phyloP scores from a whole-genome alignment of 768 basidiomycete species.

The Hygrocybe punicea region DNA sequence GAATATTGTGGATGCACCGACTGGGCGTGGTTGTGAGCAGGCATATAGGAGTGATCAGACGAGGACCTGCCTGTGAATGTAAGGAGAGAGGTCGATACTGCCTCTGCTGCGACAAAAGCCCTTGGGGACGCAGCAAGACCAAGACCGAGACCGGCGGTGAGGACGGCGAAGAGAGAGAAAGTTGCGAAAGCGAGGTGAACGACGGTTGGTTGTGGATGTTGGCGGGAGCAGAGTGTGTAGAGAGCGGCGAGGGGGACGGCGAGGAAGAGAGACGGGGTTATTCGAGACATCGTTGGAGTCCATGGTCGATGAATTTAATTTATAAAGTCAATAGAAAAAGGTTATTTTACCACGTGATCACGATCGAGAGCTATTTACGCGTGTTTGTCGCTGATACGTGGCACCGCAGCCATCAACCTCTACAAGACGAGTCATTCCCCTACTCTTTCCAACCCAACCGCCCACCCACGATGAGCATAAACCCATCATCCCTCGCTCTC shows the following conservation, averaged over 20 bases:
- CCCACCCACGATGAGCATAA: constrained; percentile 13
- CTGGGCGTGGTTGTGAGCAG: constrained; percentile 1
- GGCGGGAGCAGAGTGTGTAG: constrained; percentile 11
- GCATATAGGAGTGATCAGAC: constrained; percentile 2
- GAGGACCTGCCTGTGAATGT: constrained; percentile 11
- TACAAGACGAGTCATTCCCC: background rate
- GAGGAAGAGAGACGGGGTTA: too few relatives aligned
- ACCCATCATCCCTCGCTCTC: constrained; percentile 34
- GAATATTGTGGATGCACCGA: background rate
- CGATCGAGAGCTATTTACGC: background rate
- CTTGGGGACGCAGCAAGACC: background rate
- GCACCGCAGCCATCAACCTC: background rate
- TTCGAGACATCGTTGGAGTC: too few relatives aligned
- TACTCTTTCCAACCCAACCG: background rate
- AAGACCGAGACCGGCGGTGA: constrained; percentile 11
- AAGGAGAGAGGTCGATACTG: constrained; percentile 8
- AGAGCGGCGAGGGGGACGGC: constrained; percentile 16
- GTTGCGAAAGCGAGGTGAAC: constrained; percentile 11
- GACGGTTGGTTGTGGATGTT: constrained; percentile 6
- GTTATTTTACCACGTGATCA: background rate
- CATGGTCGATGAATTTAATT: too few relatives aligned
- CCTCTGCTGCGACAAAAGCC: constrained; percentile 5
- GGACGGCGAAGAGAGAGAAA: constrained; percentile 16
- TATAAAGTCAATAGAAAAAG: too few relatives aligned
- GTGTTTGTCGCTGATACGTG: background rate